Conservation (phyloP, 1,284 basidiomycete genomes). For the Anthracocystis setariae region DNA sequence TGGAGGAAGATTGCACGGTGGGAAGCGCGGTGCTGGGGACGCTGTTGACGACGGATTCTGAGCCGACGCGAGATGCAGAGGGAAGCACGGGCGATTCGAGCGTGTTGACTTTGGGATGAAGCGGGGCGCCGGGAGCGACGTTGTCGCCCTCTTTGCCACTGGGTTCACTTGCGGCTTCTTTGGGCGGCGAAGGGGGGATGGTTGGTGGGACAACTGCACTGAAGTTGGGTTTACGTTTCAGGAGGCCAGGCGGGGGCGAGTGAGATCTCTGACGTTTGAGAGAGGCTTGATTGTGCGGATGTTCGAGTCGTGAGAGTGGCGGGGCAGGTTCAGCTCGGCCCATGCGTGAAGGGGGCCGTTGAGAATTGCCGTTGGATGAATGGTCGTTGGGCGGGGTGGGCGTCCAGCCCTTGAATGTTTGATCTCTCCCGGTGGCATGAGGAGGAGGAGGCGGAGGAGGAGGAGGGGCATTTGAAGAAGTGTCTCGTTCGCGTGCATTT, state of each 20-base stretch:
- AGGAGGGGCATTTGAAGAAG: neutral
- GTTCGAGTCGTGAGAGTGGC: constrained; percentile 14
- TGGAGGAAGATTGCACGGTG: neutral
- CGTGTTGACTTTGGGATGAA: constrained; percentile 27
- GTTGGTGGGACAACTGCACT: constrained; percentile 26
- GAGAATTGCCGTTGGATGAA: constrained; percentile 9
- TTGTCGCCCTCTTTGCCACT: constrained; percentile 6
- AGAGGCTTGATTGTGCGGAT: neutral
- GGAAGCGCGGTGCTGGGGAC: constrained; percentile 14
- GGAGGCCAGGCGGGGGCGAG: constrained; percentile 42
- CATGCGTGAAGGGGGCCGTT: constrained; percentile 30
- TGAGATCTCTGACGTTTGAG: constrained; percentile 33
- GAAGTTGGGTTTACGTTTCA: constrained; percentile 48
- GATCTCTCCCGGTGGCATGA: constrained; percentile 15
- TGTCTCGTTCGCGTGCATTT: neutral
- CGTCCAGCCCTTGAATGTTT: constrained; percentile 19
- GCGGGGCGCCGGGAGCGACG: constrained; percentile 30
- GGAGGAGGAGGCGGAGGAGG: neutral
- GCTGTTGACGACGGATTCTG: constrained; percentile 7
- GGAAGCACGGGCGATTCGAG: constrained; percentile 26
- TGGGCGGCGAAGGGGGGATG: constrained; percentile 3
- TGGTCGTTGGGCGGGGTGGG: constrained; percentile 21
- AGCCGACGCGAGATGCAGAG: neutral
- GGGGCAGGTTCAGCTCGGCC: constrained; percentile 26
- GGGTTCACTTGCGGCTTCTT: neutral